phyloP scores from a whole-genome alignment of 202 grass and related monocot genomes.

The Cymbopogon flexuosus region DNA sequence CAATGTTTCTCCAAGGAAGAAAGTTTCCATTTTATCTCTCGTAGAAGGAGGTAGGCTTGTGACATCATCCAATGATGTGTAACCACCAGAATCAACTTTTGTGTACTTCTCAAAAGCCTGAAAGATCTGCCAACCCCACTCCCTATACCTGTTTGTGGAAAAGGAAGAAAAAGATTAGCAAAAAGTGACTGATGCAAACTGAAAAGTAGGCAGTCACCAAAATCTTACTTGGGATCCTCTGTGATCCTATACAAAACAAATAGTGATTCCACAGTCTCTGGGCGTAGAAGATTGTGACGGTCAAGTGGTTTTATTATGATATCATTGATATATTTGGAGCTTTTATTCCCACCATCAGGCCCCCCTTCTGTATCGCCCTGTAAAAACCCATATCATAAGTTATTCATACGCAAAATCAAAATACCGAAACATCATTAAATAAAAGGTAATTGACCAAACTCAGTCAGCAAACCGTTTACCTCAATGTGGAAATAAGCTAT shows the following conservation, averaged over 20 bases:
- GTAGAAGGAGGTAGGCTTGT: slow-evolving; percentile 67
- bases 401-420: not conserved
- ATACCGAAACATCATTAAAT: slow-evolving; percentile 19
- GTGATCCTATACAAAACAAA: slow-evolving; percentile 89
- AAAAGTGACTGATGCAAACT: slow-evolving; percentile 9
- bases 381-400: not conserved
- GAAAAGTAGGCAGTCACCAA: not conserved
- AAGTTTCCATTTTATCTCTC: slow-evolving; percentile 95
- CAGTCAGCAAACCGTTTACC: slow-evolving; percentile 34
- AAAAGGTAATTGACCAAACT: slow-evolving; percentile 24
- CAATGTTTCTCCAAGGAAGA: slow-evolving; percentile 93
- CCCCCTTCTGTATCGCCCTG: slow-evolving; percentile 68
- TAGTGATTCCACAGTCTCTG: slow-evolving; percentile 93
- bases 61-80: slow-evolving; percentile 92
- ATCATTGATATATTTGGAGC: slow-evolving; percentile 72
- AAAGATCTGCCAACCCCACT: slow-evolving; percentile 99
- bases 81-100: slow-evolving; percentile 87
- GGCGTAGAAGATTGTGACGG: slow-evolving; percentile 88
- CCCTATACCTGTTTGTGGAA: slow-evolving; percentile 62
- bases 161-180: slow-evolving; percentile 15
- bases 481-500: slow-evolving; percentile 92
- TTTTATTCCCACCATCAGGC: slow-evolving; percentile 84
- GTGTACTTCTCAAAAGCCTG: slow-evolving; percentile 91
- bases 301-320: slow-evolving; percentile 84
- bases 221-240: slow-evolving; percentile 79